phyloP scores from a whole-genome alignment of 176 grass and related monocot genomes.

The Cymbopogon citratus region DNA sequence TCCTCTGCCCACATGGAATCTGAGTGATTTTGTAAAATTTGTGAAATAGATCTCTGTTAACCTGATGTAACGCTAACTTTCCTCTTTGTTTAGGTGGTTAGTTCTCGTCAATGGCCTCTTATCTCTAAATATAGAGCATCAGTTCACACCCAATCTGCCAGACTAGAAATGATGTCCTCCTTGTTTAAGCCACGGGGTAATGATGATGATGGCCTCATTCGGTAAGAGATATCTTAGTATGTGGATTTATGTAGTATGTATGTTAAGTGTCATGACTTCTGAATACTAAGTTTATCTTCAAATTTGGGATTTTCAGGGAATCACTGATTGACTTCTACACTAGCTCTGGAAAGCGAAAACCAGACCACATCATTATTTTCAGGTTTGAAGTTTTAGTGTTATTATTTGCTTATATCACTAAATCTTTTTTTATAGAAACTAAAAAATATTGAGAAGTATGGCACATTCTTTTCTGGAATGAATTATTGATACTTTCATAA shows the following conservation, averaged over 20 bases:
- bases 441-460: background rate
- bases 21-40: slow-evolving; percentile 12
- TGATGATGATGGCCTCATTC: slow-evolving; percentile 66
- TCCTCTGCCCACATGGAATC: background rate
- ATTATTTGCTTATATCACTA: background rate
- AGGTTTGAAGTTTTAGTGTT: slow-evolving; percentile 36
- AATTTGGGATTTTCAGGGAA: slow-evolving; percentile 44
- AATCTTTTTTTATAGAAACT: slow-evolving; percentile 11
- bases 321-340: slow-evolving; percentile 79
- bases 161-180: slow-evolving; percentile 66
- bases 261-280: background rate
- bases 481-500: background rate
- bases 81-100: slow-evolving; percentile 59
- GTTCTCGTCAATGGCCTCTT: slow-evolving; percentile 71
- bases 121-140: slow-evolving; percentile 87
- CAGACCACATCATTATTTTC: slow-evolving; percentile 79
- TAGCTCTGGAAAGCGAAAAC: slow-evolving; percentile 78
- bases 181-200: slow-evolving; percentile 60
- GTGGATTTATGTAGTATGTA: background rate
- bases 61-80: background rate
- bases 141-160: slow-evolving; percentile 71
- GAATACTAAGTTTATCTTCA: background rate
- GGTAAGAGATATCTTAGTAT: slow-evolving; percentile 28
- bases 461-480: background rate
- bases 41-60: background rate